Evolutionary conservation across 1,139 yeast genomes (phyloP).

Genomic region (Saccharomyces uvarum): DNA sequence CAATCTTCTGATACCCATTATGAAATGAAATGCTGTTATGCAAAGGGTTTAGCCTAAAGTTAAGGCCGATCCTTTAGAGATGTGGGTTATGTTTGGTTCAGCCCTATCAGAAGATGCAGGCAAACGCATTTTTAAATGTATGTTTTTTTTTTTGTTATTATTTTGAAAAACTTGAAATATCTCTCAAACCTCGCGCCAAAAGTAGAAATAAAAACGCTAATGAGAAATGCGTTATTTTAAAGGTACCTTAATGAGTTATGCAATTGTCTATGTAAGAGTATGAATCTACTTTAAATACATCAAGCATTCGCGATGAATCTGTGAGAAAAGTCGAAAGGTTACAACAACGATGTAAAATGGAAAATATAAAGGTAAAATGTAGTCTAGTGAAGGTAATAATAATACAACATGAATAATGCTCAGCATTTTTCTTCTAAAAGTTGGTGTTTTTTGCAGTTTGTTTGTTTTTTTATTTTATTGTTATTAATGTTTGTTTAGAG

Average conservation of each 20-base stretch:
- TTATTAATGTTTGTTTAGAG: background rate
- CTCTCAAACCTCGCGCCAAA: background rate
- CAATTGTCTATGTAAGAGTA: background rate
- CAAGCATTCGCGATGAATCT: background rate
- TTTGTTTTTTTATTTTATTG: background rate
- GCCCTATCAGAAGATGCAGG: background rate
- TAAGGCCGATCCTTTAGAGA: background rate
- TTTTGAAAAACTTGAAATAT: background rate
- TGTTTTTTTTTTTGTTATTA: background rate
- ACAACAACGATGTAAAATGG: background rate
- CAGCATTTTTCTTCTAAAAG: background rate
- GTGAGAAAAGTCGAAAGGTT: background rate
- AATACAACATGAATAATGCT: background rate
- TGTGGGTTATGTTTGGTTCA: background rate
- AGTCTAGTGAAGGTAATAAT: background rate
- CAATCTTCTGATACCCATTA: background rate
- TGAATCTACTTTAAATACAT: background rate
- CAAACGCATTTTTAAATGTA: background rate
- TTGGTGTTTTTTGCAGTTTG: background rate
- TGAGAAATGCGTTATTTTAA: background rate
- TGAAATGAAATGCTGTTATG: background rate
- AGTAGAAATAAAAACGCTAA: background rate
- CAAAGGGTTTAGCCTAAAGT: background rate
- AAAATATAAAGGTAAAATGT: background rate
- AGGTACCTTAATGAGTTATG: background rate